A percentile compares a stretch with the other conserved stretches of the same genome.
phyloP scores from a whole-genome alignment of 306 rosid genomes.

The Lathyrus sativus region DNA sequence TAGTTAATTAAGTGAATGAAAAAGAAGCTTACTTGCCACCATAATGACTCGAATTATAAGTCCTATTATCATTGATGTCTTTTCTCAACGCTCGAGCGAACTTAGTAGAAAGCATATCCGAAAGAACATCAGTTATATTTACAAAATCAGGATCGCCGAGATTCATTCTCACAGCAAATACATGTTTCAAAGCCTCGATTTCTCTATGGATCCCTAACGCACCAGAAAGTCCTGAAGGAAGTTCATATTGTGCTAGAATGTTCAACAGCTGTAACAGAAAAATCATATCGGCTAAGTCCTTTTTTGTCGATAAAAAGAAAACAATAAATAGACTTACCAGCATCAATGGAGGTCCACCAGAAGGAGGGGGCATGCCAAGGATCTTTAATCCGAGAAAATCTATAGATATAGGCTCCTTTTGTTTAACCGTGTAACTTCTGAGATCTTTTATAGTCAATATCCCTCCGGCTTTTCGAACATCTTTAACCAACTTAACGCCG shows the following conservation, averaged over 20 bases:
- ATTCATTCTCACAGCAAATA: conserved; percentile 71
- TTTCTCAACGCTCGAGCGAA: conserved; percentile 63
- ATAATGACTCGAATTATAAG: conserved; percentile 66
- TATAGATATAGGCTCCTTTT: conserved; percentile 49
- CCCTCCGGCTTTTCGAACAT: conserved; percentile 72
- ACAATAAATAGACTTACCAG: conserved; percentile 51
- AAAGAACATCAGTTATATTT: conserved; percentile 56
- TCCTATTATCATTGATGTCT: conserved; percentile 63
- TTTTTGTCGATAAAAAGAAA: not conserved
- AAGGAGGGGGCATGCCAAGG: conserved; percentile 85
- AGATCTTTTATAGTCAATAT: conserved; percentile 63
- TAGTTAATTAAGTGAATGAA: not conserved
- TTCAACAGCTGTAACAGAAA: conserved; percentile 62
- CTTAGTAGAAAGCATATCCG: conserved; percentile 76
- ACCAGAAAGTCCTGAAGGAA: conserved; percentile 64
- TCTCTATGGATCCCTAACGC: conserved; percentile 70
- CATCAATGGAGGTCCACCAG: conserved; percentile 82
- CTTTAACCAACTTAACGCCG: conserved; percentile 63
- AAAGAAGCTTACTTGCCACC: conserved; percentile 64
- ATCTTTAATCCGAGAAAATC: conserved; percentile 56
- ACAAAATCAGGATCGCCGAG: conserved; percentile 87
- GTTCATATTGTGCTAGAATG: conserved; percentile 66
- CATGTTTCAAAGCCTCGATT: conserved; percentile 83
- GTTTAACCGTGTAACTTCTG: conserved; percentile 51
- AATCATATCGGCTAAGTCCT: conserved; percentile 30